Evolutionary conservation across 768 basidiomycete genomes (phyloP).

Genomic region (Rossbeevera mucosa): DNA sequence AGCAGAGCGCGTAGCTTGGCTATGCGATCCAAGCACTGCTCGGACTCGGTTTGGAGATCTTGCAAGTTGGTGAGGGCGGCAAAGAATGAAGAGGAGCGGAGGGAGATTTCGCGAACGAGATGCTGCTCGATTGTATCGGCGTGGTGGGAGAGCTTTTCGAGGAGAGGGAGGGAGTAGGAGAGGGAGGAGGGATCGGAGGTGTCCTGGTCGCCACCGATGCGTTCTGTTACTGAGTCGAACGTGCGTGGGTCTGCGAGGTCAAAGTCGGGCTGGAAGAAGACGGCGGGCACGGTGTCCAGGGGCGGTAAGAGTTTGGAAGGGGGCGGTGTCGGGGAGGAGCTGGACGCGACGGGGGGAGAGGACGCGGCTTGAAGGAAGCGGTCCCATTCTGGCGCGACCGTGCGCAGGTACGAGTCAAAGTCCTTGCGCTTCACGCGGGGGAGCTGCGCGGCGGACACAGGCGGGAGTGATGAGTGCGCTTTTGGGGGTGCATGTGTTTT

Average conservation of each 20-base stretch:
- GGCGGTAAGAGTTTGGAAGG: slow-evolving; percentile 54
- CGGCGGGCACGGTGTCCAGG: slow-evolving; percentile 67
- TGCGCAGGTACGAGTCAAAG: slow-evolving; percentile 76
- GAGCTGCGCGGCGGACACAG: slow-evolving; percentile 67
- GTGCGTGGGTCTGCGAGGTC: slow-evolving; percentile 76
- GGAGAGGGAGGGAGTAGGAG: slow-evolving; percentile 65
- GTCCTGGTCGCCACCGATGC: slow-evolving; percentile 35
- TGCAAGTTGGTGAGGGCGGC: slow-evolving; percentile 93
- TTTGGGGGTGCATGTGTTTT: slow-evolving; percentile 83
- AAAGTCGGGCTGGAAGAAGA: slow-evolving; percentile 79
- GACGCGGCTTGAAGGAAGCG: slow-evolving; percentile 51
- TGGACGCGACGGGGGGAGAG: slow-evolving; percentile 30
- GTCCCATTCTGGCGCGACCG: slow-evolving; percentile 74
- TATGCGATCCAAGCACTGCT: slow-evolving; percentile 75
- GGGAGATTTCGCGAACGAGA: slow-evolving; percentile 86
- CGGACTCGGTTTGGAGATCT: slow-evolving; percentile 85
- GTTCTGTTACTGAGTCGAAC: slow-evolving; percentile 73
- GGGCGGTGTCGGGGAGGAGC: slow-evolving; percentile 27
- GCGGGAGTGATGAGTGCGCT: slow-evolving; percentile 73
- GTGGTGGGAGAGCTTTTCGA: slow-evolving; percentile 88
- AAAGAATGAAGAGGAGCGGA: slow-evolving; percentile 92
- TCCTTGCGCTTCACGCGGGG: slow-evolving; percentile 79
- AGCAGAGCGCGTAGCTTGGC: slow-evolving; percentile 66
- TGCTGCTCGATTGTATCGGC: slow-evolving; percentile 94
- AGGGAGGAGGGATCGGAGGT: slow-evolving; percentile 55